Percentiles rank a stretch among this genome's conserved stretches.
phyloP scores from a whole-genome alignment of 345 rosid species.

The Populus tremula region DNA sequence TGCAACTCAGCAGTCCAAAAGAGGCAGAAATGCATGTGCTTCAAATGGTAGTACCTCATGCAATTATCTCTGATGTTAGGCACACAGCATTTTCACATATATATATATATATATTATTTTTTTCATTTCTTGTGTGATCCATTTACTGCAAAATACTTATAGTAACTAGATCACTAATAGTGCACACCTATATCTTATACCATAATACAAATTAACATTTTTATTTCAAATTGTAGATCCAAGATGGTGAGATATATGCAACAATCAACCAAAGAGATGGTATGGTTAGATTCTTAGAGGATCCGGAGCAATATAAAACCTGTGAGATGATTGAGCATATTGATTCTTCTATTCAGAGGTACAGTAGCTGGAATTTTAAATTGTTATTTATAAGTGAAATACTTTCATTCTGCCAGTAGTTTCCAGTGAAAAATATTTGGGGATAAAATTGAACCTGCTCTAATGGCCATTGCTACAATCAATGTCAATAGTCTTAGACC shows the following conservation, averaged over 20 bases:
- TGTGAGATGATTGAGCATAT: conserved; percentile 78
- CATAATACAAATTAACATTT: not conserved
- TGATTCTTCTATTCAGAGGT: conserved; percentile 91
- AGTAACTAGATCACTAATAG: not conserved
- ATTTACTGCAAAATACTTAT: not conserved
- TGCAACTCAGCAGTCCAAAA: conserved; percentile 69
- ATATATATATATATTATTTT: too few relatives aligned
- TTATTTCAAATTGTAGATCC: conserved; percentile 50
- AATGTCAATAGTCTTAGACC: not conserved
- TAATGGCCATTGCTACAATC: not conserved
- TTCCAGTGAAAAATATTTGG: not conserved
- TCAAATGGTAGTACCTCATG: conserved; percentile 64
- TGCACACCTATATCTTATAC: not conserved
- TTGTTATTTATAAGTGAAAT: not conserved
- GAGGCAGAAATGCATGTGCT: conserved; percentile 99
- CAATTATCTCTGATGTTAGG: not conserved
- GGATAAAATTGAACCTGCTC: not conserved
- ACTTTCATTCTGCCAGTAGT: not conserved
- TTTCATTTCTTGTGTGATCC: not conserved
- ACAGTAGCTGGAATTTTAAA: conserved; percentile 4
- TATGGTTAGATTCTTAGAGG: conserved; percentile 98
- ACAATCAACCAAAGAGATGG: conserved; percentile 98
- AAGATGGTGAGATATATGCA: conserved; percentile 96
- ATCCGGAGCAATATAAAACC: conserved; percentile 93
- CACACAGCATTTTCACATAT: not conserved